These are phyloP conservation scores for Prunus padus DNA, from an alignment of 306 rosid species.

Conservation along the genomic window DNA sequence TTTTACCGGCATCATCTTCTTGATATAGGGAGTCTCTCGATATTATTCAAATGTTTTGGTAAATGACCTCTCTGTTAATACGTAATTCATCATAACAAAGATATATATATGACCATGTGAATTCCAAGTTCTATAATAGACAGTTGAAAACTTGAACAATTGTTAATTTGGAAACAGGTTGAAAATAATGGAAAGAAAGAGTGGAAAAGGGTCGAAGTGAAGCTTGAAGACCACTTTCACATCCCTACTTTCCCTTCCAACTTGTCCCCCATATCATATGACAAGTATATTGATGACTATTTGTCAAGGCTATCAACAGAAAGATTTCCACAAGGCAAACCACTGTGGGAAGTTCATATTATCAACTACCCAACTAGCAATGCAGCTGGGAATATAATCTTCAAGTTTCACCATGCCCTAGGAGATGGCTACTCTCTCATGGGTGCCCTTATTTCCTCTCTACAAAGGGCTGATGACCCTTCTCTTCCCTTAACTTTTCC, in stretches of 20 bases:
- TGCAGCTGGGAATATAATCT: conserved; percentile 34
- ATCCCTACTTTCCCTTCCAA: neutral
- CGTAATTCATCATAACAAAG: too few species aligned
- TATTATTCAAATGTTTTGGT: too few species aligned
- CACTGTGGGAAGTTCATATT: conserved; percentile 1
- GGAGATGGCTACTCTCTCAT: conserved; percentile 63
- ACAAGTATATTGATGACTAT: neutral
- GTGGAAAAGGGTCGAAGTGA: neutral
- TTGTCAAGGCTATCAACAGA: neutral
- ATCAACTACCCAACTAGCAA: conserved; percentile 31
- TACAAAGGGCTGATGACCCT: conserved; percentile 48
- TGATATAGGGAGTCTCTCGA: too few species aligned
- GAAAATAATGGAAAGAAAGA: too few species aligned
- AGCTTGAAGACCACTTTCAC: neutral
- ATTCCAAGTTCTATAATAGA: too few species aligned
- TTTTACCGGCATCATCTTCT: too few species aligned
- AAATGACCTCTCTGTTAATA: too few species aligned
- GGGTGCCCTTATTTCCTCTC: conserved; percentile 63
- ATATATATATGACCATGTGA: too few species aligned
- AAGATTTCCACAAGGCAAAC: neutral
- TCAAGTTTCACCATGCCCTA: conserved; percentile 61
- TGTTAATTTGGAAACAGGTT: too few species aligned
- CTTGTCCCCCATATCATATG: neutral
- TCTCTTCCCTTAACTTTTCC: conserved; percentile 59
- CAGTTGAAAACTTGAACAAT: too few species aligned